Evolutionary conservation across 1,284 basidiomycete genomes (phyloP).

Genomic region (Fistulinella cinereoalba): DNA sequence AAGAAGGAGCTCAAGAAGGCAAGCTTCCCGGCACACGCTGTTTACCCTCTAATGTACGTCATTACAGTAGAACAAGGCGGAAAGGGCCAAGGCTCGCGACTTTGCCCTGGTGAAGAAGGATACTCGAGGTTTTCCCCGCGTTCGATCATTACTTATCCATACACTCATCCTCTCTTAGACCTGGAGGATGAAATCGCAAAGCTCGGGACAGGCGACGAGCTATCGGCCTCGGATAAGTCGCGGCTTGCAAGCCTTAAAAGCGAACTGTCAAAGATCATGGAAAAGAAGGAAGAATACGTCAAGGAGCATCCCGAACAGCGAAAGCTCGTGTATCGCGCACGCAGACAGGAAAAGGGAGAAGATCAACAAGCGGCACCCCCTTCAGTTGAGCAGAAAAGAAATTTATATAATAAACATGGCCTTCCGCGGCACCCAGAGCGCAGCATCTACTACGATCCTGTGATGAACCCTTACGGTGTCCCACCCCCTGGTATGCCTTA

Average conservation of each 20-base stretch:
- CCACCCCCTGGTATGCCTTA: conserved; percentile 97
- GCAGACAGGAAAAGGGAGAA: conserved; percentile 45
- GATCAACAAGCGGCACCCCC: conserved; percentile 44
- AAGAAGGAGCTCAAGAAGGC: conserved; percentile 93
- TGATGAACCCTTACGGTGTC: conserved; percentile 94
- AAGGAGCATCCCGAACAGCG: conserved; percentile 87
- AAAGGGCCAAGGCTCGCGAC: conserved; percentile 74
- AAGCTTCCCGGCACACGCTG: conserved; percentile 10
- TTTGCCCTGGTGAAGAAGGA: conserved; percentile 86
- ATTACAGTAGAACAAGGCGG: conserved; percentile 82
- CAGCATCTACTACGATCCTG: conserved; percentile 89
- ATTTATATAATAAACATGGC: conserved; percentile 77
- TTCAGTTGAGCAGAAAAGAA: conserved; percentile 52
- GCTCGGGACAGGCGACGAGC: conserved; percentile 48
- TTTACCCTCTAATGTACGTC: conserved; percentile 9
- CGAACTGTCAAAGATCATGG: conserved; percentile 78
- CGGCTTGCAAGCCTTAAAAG: conserved; percentile 64
- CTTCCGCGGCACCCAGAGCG: conserved; percentile 82
- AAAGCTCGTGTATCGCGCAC: conserved; percentile 65
- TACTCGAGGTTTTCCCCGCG: conserved; percentile 69
- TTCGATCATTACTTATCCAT: neutral
- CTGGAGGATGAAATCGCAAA: conserved; percentile 69
- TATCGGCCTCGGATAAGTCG: conserved; percentile 47
- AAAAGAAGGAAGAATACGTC: conserved; percentile 88
- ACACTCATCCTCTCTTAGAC: conserved; percentile 40